These are phyloP conservation scores for Globisporangium barbulae DNA, from an alignment of 352 stramenopile genomes.

Conservation along the genomic window DNA sequence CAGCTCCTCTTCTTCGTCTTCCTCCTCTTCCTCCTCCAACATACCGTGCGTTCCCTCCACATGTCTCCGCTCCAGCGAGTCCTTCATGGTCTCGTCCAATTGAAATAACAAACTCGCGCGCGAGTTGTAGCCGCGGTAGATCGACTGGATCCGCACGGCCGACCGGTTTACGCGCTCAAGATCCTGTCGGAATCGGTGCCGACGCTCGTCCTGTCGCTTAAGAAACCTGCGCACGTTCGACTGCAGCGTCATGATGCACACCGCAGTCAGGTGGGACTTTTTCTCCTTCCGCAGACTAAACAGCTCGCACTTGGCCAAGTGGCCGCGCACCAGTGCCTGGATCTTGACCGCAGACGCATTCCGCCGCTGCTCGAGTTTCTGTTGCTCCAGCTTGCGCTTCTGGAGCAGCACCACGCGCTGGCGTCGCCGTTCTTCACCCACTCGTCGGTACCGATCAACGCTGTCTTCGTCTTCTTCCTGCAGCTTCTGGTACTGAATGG, in stretches of 20 bases:
- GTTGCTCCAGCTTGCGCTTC: constrained; percentile 48
- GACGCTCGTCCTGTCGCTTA: constrained; percentile 35
- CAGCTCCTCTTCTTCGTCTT: constrained; percentile 15
- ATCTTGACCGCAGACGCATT: constrained; percentile 38
- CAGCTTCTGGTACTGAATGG: constrained; percentile 35
- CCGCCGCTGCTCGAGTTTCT: constrained; percentile 42
- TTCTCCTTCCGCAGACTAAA: constrained; percentile 35
- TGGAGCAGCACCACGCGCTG: constrained; percentile 53
- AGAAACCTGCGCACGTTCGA: constrained; percentile 62
- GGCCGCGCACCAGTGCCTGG: constrained; percentile 44
- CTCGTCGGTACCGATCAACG: constrained; percentile 40
- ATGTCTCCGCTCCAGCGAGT: constrained; percentile 1
- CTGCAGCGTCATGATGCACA: constrained; percentile 67
- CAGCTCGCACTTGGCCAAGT: constrained; percentile 33
- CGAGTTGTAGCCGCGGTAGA: constrained; percentile 64
- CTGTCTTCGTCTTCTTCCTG: constrained; percentile 24
- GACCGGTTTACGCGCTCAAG: constrained; percentile 62
- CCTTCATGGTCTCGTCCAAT: constrained; percentile 31
- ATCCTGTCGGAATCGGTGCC: constrained; percentile 43
- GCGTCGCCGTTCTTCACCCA: constrained; percentile 47
- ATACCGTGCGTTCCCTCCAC: neutral
- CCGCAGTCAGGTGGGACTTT: constrained; percentile 48
- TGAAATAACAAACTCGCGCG: constrained; percentile 38
- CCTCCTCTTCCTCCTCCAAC: constrained; percentile 11
- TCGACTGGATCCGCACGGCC: constrained; percentile 60